Evolutionary conservation across 2,329 filamentous ascomycete genomes (phyloP), one percentile per base, ranked within the genome.

Genomic region (Neurospora crassa): DNA sequence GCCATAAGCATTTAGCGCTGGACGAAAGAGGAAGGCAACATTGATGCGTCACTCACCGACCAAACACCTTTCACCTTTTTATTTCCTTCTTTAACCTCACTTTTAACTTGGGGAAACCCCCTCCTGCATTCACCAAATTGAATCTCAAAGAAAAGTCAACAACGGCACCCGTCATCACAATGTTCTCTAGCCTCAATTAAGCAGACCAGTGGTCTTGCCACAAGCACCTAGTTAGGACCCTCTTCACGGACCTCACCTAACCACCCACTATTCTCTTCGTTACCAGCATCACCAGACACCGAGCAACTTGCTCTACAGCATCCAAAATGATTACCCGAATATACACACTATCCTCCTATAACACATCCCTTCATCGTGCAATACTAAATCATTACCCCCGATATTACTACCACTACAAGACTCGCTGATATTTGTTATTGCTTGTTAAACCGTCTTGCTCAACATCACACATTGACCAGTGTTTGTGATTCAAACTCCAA

Each of bases 271-370:
- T 67, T 18, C 24, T 11, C 29, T 29, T 29, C 4, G 1, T 37
- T 8, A 37, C 20, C 41, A 34, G n/a, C 24, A 40, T 40, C 69
- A 40, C 69, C 40, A 42, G 20, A 67, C 67, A 63, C 41, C 43
- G 71, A 73, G 70, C 72, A 68, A 59, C 69, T 69, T 40, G 68
- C 71, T 72, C 63, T 6, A 67, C 20, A 72, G 67, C 63, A 12
- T 71, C 70, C 77, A 83, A 82, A 76, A 83, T 83, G 82, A 81
- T 82, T 77, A 73, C 77, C 74, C 80, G 76, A 80, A 81, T 80
- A 80, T 76, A 77, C 67, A 71, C 59, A 71, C 71, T 75, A 67
- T 74, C 74, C 73, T 74, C 73, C 40, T 63, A 71, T 73, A 68
- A 70, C 43, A 75, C 75, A 73, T 73, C 71, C 40, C 71, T 72